Evolutionary conservation across 495 filamentous ascomycete species (phyloP).

Genomic region (Hypoxylon cercidicola): DNA sequence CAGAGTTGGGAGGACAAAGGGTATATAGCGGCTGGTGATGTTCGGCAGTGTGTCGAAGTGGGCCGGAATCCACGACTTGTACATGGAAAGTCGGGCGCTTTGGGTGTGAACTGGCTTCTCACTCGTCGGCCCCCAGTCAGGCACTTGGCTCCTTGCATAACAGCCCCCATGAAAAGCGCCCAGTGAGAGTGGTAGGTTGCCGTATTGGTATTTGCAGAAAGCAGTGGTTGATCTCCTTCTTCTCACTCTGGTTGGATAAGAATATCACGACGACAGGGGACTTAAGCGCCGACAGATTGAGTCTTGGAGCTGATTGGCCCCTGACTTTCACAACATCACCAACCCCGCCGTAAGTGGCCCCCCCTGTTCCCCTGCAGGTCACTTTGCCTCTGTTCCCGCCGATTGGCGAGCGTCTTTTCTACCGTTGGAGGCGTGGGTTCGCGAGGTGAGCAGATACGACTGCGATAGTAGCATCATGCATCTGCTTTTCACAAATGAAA

Average conservation of each 20-base stretch:
- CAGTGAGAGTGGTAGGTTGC: constrained; percentile 46
- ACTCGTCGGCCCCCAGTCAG: constrained; percentile 49
- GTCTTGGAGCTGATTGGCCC: constrained; percentile 30
- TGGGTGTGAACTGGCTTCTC: constrained; percentile 50
- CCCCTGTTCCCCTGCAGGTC: constrained; percentile 39
- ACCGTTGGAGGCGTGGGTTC: constrained; percentile 11
- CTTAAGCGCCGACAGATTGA: constrained; percentile 39
- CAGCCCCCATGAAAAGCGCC: constrained; percentile 47
- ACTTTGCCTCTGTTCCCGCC: constrained; percentile 31
- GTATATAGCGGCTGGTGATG: constrained; percentile 68
- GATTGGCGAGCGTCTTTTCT: constrained; percentile 28
- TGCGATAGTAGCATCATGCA: constrained; percentile 5
- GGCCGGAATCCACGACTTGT: constrained; percentile 33
- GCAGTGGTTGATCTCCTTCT: constrained; percentile 33
- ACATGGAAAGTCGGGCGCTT: constrained; percentile 42
- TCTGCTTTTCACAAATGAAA: constrained; percentile 18
- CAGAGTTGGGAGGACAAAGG: constrained; percentile 50
- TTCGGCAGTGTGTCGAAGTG: constrained; percentile 50
- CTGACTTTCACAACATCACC: constrained; percentile 29
- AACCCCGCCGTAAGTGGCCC: constrained; percentile 31
- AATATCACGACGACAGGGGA: constrained; percentile 32
- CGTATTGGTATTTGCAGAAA: constrained; percentile 34
- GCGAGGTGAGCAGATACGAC: constrained; percentile 19
- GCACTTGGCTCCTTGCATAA: constrained; percentile 51
- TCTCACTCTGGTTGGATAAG: constrained; percentile 39